Conservation (phyloP, 78 protist species). For the Anaeramoeba flamelloides region DNA sequence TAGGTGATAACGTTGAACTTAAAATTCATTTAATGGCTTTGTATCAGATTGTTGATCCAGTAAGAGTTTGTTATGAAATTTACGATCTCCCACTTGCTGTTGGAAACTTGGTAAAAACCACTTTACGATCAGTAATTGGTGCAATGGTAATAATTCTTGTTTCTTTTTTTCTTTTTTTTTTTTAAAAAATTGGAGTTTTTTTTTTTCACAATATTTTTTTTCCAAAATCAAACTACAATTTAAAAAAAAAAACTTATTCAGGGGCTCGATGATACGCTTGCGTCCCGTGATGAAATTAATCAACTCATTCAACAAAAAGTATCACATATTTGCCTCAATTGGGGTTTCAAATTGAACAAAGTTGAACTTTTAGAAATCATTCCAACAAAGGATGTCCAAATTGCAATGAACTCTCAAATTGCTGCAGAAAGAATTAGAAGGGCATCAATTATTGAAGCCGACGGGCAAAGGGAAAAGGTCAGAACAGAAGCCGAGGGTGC, state of each 20-base stretch:
- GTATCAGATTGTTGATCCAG: neutral
- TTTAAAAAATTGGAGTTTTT: no score
- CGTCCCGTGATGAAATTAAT: conserved; percentile 16
- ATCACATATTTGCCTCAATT: neutral
- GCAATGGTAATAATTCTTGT: conserved; percentile 1
- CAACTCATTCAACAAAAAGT: neutral
- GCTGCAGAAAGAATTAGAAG: conserved; percentile 6
- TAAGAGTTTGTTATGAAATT: neutral
- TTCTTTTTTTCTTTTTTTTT: no score
- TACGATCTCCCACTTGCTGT: conserved; percentile 1
- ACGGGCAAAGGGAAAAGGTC: conserved; percentile 1
- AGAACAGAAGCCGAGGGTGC: conserved; percentile 12
- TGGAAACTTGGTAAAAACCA: conserved; percentile 14
- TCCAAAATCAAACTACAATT: neutral
- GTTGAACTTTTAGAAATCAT: conserved; percentile 6
- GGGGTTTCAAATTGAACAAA: conserved; percentile 2
- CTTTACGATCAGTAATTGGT: conserved; percentile 13
- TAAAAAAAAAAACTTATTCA: neutral
- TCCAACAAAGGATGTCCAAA: neutral
- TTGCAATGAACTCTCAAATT: conserved; percentile 16
- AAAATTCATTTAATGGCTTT: conserved; percentile 5
- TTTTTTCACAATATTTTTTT: neutral
- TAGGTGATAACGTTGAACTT: no score
- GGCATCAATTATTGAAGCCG: conserved; percentile 4
- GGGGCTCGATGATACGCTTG: conserved; percentile 21